Base-by-base conservation (phyloP, 768 basidiomycete genomes). In the Boletellus sp. region DNA sequence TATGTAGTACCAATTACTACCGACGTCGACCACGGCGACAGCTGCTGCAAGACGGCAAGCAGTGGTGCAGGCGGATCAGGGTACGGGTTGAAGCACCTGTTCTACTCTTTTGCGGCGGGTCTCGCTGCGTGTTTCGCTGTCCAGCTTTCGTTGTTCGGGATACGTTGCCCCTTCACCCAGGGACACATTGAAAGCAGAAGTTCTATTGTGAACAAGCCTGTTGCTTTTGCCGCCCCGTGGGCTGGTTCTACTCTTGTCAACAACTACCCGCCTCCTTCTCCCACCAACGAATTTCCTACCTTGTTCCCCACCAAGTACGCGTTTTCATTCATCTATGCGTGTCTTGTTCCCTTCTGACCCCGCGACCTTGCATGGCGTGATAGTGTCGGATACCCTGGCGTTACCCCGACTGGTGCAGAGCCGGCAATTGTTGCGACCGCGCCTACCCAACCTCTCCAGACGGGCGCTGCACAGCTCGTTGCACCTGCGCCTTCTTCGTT, bases 341-440 rank as follows among this genome's bases (percentile, higher is more conserved):
- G 23, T 9, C 11, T 17, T 26, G 15, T 2, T n/a, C n/a, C n/a
- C 22, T n/a, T 47, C 37, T 48, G 19, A 57, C 24, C 15, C 10
- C 3, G 28, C 11, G 9, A 12, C 23, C n/a, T 41, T 17, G 40
- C 24, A 26, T 17, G 16, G 28, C 5, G 3, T 16, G 3, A 31
- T 42, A 68, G 68, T 57, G 83, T 93, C 4, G 90, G 90, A 33
- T 83, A 90, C 62, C 73, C 84, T 3, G 90, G 90, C 15, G 75
- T 72, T 20, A 92, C 89, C 1, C 85, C 87, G 0, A 93, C 88
- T 0, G 88, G 88, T 16, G 88, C 84, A 8, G 88, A 90, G 59
- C 74, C 88, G 1, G 87, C 75, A 3, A 70, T 89, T 32, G 78
- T 91, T 24, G 77, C 76, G 4, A 90, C 88, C 4, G 88, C 85